A percentile compares a stretch with the other conserved stretches of the same genome.
Conservation (phyloP, 1,284 basidiomycete genomes). For the Trichosporon coremiiforme region DNA sequence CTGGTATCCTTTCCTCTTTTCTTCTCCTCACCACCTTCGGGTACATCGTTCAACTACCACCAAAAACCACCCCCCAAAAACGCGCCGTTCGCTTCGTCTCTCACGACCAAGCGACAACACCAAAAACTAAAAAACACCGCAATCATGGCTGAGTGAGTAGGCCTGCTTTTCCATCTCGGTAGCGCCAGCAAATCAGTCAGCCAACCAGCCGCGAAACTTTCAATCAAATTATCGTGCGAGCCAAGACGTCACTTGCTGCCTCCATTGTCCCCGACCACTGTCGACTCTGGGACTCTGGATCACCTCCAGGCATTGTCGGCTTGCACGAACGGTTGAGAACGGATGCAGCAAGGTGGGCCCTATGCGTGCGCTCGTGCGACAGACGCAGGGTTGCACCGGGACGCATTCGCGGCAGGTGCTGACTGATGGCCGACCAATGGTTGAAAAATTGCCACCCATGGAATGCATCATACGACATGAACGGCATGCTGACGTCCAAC, state of each 20-base stretch:
- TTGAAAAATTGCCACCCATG: constrained; percentile 15
- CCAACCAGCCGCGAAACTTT: constrained; percentile 2
- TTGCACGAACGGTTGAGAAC: not conserved
- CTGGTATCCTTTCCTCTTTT: constrained; percentile 31
- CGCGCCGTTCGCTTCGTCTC: constrained; percentile 44
- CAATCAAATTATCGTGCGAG: constrained; percentile 8
- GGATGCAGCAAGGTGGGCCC: not conserved
- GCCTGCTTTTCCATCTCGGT: not conserved
- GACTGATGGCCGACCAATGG: not conserved
- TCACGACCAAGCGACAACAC: constrained; percentile 44
- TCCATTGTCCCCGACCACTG: not conserved
- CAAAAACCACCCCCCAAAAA: constrained; percentile 25
- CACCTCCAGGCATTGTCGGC: not conserved
- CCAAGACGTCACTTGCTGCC: not conserved
- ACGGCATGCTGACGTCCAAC: constrained; percentile 23
- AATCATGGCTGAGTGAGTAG: constrained; percentile 57
- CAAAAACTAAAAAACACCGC: constrained; percentile 39
- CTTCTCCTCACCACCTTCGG: constrained; percentile 35
- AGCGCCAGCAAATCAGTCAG: constrained; percentile 5
- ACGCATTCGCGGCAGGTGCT: not conserved
- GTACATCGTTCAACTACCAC: constrained; percentile 32
- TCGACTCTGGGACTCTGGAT: not conserved
- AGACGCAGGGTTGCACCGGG: not conserved
- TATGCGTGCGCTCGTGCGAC: constrained; percentile 3
- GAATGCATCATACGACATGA: constrained; percentile 17